Evolutionary conservation across 805 yeast species (phyloP).

Genomic region (Maudiozyma pseudohumilis): DNA sequence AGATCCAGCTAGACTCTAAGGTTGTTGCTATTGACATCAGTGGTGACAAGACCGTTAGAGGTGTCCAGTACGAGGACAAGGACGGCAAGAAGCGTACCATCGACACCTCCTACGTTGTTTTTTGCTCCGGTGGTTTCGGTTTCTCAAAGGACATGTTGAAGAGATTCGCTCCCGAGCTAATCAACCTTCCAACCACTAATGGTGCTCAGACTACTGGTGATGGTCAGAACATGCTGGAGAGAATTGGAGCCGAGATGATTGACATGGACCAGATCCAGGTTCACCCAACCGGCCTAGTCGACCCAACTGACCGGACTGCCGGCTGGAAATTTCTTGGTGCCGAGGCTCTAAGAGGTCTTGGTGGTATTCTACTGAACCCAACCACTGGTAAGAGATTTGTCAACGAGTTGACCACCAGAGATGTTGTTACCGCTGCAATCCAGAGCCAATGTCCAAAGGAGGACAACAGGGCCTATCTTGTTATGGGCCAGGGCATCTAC

Average conservation of each 20-base stretch:
- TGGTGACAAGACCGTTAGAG: slow-evolving; percentile 28
- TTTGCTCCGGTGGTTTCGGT: slow-evolving; percentile 55
- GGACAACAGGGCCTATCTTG: slow-evolving; percentile 27
- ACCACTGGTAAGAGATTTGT: slow-evolving; percentile 40
- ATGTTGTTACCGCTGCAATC: slow-evolving; percentile 39
- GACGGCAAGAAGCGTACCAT: slow-evolving; percentile 20
- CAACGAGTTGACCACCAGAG: slow-evolving; percentile 46
- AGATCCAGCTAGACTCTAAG: slow-evolving; percentile 33
- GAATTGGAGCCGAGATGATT: slow-evolving; percentile 38
- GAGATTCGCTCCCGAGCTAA: slow-evolving; percentile 38
- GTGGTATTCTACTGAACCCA: slow-evolving; percentile 43
- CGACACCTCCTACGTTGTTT: slow-evolving; percentile 31
- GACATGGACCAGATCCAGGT: slow-evolving; percentile 53
- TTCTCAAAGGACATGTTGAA: slow-evolving; percentile 31
- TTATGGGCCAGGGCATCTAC: slow-evolving; percentile 38
- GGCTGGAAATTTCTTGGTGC: slow-evolving; percentile 50
- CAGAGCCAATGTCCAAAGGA: slow-evolving; percentile 23
- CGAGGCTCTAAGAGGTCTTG: slow-evolving; percentile 49
- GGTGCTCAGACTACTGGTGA: slow-evolving; percentile 50
- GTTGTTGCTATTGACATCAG: slow-evolving; percentile 28
- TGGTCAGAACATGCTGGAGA: slow-evolving; percentile 42
- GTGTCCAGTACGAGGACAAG: slow-evolving; percentile 33
- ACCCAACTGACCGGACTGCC: slow-evolving; percentile 31
- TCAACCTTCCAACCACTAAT: slow-evolving; percentile 44
- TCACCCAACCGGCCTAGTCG: slow-evolving; percentile 55